Base-by-base conservation (phyloP, 306 rosid species). In the Dryas alaskensis region DNA sequence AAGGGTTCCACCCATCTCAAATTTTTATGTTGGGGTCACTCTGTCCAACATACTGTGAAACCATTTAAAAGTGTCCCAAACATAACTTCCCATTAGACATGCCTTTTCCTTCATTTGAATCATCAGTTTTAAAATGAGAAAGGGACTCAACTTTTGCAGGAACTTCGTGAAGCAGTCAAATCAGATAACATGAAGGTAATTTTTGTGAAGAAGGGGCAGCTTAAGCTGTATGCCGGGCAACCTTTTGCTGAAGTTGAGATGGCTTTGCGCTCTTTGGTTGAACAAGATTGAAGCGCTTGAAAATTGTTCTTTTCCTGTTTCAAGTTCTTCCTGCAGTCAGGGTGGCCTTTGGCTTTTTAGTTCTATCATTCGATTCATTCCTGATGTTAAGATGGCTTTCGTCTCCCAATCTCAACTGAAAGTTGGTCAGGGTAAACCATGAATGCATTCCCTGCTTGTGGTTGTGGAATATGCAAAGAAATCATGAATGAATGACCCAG, bases 171-270 rank as follows among this genome's bases (percentile, higher is more conserved):
- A 52, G 91, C 87, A 31, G 73, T 89, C 79, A 66, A 78, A 42
- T 83, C 91, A 73, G 76, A 69, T 50, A 80, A 57, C 66, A 76
- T 78, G 73, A 85, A 85, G 78, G 85, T 86, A 8, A 73, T 91
- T 53, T 92, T 94, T 60, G 90, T 91, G 60, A 91, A 86, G 80
- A 91, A 88, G 88, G 82, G 86, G 68, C 91, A 91, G 82, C 86
- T 94, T 79, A 86, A 85, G 70, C 91, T 94, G 65, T 94, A 89
- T 81, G 96, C 90, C 0, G 96, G 98, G 73, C 96, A 94, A 58
- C 91, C 92, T 16, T 89, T 94, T 72, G 67, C 82, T 53, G 97
- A 94, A 73, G 95, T 88, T 14, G 98, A 94, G 84, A 87, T 45
- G 83, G 89, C 92, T 59, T 65, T 91, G 80, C 48, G 78, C 75